Conservation (phyloP, 1,139 yeast species). For the Yamadazyma triangularis region DNA sequence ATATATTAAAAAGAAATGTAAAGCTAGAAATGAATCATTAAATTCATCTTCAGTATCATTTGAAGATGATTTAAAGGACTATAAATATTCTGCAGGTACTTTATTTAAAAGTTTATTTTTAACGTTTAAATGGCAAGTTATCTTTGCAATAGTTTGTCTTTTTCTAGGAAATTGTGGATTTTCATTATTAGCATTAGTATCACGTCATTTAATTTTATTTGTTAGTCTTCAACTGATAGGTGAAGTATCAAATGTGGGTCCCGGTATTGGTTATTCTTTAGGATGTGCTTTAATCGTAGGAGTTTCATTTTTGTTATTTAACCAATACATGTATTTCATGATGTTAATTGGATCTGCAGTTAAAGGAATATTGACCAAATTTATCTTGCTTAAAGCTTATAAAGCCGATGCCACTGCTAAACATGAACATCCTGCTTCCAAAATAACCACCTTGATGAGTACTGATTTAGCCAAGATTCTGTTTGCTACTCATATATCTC, state of each 20-base stretch:
- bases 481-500: slow-evolving; percentile 30
- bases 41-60: slow-evolving; percentile 16
- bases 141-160: slow-evolving; percentile 19
- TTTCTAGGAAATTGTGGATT: slow-evolving; percentile 18
- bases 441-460: slow-evolving; percentile 52
- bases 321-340: slow-evolving; percentile 20
- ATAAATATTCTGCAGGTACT: slow-evolving; percentile 7
- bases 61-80: slow-evolving; percentile 23
- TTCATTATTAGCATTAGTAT: slow-evolving; percentile 26
- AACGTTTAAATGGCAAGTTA: slow-evolving; percentile 28
- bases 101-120: slow-evolving; percentile 18
- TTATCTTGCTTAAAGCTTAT: slow-evolving; percentile 63
- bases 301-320: slow-evolving; percentile 11
- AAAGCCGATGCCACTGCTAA: slow-evolving; percentile 56
- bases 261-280: slow-evolving; percentile 36
- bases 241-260: slow-evolving; percentile 19
- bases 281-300: slow-evolving; percentile 25
- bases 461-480: slow-evolving; percentile 36
- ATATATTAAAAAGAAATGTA: slow-evolving; percentile 10
- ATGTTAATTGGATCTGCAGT: slow-evolving; percentile 58
- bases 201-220: slow-evolving; percentile 23
- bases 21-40: slow-evolving; percentile 22
- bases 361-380: slow-evolving; percentile 62
- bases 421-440: slow-evolving; percentile 59
- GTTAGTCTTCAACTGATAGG: slow-evolving; percentile 25